Percentiles rank a stretch among this genome's conserved stretches.
phyloP scores from a whole-genome alignment of 176 grass and related monocot genomes.

The Themeda triandra region DNA sequence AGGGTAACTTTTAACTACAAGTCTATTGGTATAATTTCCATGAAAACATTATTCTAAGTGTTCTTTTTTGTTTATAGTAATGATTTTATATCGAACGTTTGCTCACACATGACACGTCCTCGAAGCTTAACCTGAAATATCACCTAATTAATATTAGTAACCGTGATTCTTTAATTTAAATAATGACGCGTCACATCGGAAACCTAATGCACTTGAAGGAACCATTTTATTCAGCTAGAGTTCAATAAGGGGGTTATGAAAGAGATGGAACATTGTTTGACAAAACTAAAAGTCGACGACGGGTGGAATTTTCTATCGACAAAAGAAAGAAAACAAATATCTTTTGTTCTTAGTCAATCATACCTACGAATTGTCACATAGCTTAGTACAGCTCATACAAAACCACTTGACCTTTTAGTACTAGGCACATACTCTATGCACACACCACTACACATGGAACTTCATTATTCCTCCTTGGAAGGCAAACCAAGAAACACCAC shows the following conservation, averaged over 20 bases:
- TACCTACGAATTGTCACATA: slow-evolving; percentile 5
- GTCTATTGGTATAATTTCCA: too few species aligned
- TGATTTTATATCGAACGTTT: not conserved
- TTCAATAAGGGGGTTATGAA: not conserved
- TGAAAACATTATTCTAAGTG: too few species aligned
- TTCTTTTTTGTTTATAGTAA: not conserved
- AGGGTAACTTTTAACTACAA: too few species aligned
- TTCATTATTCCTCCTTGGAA: slow-evolving; percentile 33
- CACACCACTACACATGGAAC: slow-evolving; percentile 21
- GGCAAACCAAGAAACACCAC: slow-evolving; percentile 14
- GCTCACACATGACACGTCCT: not conserved
- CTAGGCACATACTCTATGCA: not conserved
- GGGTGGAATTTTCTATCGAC: slow-evolving; percentile 4
- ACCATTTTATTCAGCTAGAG: slow-evolving; percentile 14
- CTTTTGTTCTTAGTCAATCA: slow-evolving; percentile 14
- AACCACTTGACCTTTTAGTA: slow-evolving; percentile 27
- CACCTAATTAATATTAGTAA: slow-evolving; percentile 21
- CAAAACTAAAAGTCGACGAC: slow-evolving; percentile 24
- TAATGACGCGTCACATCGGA: slow-evolving; percentile 27
- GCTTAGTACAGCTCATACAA: not conserved
- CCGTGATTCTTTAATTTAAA: not conserved
- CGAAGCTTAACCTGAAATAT: too few species aligned
- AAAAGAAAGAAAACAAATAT: slow-evolving; percentile 6
- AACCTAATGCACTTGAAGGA: slow-evolving; percentile 40
- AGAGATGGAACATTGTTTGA: slow-evolving; percentile 32